Percentiles rank a stretch among this genome's conserved stretches.
Conservation (phyloP, 257 asterid species). For the Solanum chaucha region DNA sequence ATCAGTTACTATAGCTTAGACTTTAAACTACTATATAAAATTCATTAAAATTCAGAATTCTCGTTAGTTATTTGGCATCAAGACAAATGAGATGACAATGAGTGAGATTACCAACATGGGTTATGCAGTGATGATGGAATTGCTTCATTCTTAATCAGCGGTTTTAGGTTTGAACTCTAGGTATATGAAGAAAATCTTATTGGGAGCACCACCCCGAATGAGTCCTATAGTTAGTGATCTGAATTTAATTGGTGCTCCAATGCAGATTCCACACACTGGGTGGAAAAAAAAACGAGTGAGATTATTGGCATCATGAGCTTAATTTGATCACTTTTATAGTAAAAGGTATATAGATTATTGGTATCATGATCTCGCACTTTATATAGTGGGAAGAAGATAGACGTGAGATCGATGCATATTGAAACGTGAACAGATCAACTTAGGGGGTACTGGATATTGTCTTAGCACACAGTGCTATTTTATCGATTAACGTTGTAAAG, state of each 20-base stretch:
- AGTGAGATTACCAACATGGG: not conserved
- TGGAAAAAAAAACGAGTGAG: not conserved
- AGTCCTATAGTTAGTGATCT: rapidly evolving
- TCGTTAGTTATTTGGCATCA: not conserved
- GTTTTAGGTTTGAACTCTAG: not conserved
- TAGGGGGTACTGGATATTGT: not conserved
- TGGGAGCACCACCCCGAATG: rapidly evolving
- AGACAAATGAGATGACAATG: not conserved
- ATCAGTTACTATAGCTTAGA: not conserved
- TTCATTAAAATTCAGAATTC: not conserved
- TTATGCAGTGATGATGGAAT: too few species aligned
- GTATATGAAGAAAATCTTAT: not conserved
- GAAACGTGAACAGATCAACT: too few species aligned
- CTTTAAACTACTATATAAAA: not conserved
- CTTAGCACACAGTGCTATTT: not conserved
- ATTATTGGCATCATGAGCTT: not conserved
- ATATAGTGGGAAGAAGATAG: too few species aligned
- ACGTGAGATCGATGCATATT: too few species aligned
- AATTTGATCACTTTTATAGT: not conserved
- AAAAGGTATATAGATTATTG: too few species aligned
- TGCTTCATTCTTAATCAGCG: not conserved
- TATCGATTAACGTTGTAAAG: not conserved
- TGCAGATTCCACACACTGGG: too few species aligned
- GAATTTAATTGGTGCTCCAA: too few species aligned
- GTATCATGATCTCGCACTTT: too few species aligned